These are phyloP conservation scores for Zopfia rhizophila DNA, from an alignment of 2,329 filamentous ascomycete species.

Conservation along the genomic window DNA sequence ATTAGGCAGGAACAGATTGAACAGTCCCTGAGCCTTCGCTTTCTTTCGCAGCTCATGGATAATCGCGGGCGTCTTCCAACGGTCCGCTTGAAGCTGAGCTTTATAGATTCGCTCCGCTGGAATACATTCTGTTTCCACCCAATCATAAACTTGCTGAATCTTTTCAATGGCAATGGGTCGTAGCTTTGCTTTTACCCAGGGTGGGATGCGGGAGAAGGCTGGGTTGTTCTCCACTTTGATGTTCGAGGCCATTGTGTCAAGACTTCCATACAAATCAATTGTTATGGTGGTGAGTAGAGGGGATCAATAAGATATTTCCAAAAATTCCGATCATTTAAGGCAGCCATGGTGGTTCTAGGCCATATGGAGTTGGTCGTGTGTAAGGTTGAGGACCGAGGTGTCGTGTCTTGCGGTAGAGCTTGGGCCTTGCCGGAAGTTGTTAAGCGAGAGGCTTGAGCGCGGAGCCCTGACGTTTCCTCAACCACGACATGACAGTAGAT, in stretches of 20 bases:
- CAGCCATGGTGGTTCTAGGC: constrained; percentile 29
- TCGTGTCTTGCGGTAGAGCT: constrained; percentile 25
- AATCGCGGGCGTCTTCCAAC: constrained; percentile 55
- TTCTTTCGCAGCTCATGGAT: constrained; percentile 56
- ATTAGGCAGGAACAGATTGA: constrained; percentile 55
- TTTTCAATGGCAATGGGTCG: constrained; percentile 56
- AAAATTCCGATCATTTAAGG: constrained; percentile 16
- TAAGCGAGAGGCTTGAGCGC: constrained; percentile 32
- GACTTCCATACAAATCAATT: neutral
- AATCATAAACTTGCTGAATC: constrained; percentile 56
- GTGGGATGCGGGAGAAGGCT: constrained; percentile 52
- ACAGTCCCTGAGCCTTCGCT: constrained; percentile 53
- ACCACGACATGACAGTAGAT: constrained; percentile 8
- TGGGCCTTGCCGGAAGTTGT: constrained; percentile 30
- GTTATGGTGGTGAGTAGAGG: constrained; percentile 20
- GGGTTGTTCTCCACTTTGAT: constrained; percentile 41
- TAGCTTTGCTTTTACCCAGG: constrained; percentile 63
- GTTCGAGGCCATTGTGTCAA: constrained; percentile 27
- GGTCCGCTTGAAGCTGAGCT: constrained; percentile 45
- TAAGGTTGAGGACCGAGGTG: constrained; percentile 32
- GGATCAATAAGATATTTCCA: constrained; percentile 8
- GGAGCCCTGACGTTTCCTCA: constrained; percentile 19
- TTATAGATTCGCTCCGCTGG: constrained; percentile 57
- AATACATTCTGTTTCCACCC: constrained; percentile 58
- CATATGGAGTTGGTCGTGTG: constrained; percentile 16